Percentiles rank a stretch among this genome's conserved stretches.
Conservation (phyloP, 495 filamentous ascomycete species). For the Sordaria brevicollis region DNA sequence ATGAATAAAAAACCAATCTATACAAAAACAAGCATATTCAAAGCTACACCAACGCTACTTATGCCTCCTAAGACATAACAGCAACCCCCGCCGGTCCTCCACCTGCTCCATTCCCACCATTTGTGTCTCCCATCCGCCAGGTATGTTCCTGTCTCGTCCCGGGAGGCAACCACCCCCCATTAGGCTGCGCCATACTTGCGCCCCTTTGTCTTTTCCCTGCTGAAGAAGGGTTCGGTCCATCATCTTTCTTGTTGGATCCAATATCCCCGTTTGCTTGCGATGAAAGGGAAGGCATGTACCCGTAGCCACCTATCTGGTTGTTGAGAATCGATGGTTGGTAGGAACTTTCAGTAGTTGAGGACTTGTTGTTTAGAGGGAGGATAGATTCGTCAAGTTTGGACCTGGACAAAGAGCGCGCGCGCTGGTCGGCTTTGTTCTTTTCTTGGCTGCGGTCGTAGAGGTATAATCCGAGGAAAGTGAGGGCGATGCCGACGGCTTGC, state of each 20-base stretch:
- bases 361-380: constrained; percentile 51
- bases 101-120: background rate
- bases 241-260: background rate
- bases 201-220: constrained; percentile 26
- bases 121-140: constrained; percentile 52
- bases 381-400: constrained; percentile 41
- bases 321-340: background rate
- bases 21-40: background rate
- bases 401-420: constrained; percentile 40
- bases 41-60: background rate
- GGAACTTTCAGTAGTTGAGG: constrained; percentile 6
- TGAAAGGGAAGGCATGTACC: constrained; percentile 1
- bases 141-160: constrained; percentile 76
- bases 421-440: constrained; percentile 72
- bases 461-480: constrained; percentile 90
- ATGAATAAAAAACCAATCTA: background rate
- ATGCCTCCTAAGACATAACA: background rate
- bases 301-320: constrained; percentile 5
- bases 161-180: constrained; percentile 54
- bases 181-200: constrained; percentile 27
- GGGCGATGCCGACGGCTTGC: constrained; percentile 73
- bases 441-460: constrained; percentile 90
- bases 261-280: constrained; percentile 4
- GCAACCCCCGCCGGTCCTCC: background rate
- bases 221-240: background rate